Evolutionary conservation across 2,329 filamentous ascomycete species (phyloP).

Genomic region (Fusarium sp.): DNA sequence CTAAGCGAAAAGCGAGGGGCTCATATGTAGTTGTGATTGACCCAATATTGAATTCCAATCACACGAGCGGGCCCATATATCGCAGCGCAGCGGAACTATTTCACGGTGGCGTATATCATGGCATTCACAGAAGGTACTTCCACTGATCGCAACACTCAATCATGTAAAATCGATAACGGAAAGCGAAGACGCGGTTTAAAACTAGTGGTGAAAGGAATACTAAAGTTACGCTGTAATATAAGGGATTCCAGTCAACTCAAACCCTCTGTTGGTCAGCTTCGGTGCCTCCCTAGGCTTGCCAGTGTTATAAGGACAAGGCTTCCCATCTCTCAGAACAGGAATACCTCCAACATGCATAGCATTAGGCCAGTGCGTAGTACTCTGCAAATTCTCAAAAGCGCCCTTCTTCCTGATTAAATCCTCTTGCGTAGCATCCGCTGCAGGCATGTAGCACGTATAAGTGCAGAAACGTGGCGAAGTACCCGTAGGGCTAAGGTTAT

Average conservation of each 20-base stretch:
- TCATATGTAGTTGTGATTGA: too few species aligned
- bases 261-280: background rate
- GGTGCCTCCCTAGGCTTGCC: background rate
- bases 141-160: too few species aligned
- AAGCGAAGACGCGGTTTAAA: too few species aligned
- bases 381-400: constrained; percentile 2
- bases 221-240: too few species aligned
- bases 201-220: too few species aligned
- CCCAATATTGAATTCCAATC: too few species aligned
- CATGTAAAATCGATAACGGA: too few species aligned
- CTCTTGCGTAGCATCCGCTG: background rate
- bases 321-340: constrained; percentile 1
- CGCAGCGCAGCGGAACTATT: too few species aligned
- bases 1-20: too few species aligned
- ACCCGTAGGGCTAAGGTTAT: constrained; percentile 11
- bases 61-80: too few species aligned
- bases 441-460: constrained; percentile 19
- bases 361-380: constrained; percentile 12
- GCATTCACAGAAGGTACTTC: too few species aligned
- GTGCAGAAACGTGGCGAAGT: background rate
- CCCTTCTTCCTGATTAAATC: constrained; percentile 19
- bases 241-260: constrained; percentile 9
- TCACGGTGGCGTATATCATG: too few species aligned
- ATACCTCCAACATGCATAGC: constrained; percentile 19
- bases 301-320: constrained; percentile 18